Base-by-base conservation (phyloP, 192 early-diverging fungal species). In the Coemansia sp. region DNA sequence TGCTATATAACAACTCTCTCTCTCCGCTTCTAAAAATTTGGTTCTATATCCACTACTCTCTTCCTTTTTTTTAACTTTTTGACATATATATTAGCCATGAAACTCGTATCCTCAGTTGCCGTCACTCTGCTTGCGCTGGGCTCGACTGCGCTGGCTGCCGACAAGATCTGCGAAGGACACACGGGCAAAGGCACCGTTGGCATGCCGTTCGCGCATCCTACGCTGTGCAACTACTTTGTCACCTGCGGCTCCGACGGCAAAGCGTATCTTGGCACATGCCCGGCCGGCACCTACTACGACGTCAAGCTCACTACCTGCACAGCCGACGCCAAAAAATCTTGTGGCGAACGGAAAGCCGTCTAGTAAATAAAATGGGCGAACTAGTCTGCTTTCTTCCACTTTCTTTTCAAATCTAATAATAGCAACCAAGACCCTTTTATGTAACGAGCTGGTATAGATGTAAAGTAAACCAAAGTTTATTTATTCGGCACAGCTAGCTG, bases 281-380 rank as follows among this genome's bases (percentile, higher is more conserved):
- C 75, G 0, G 69, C 55, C 13, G 67, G 75, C 42, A 78, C 75
- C 7, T 78, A 64, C 63, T 78, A 78, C 62, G 75, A 78, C n/a
- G 46, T 49, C 11, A 56, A 59, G 32, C 70, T 78, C 11, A 67
- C 63, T 28, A 69, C 67, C 4, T 78, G 75, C 57, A 69, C 64
- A 2, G 58, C 51, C 0, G 65, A 47, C 5, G 68, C 74, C n/a
- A 71, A 71, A 60, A 23, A 24, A 2, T 30, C 68, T 10, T 77
- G 74, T 25, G 74, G 74, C 13, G 46, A 71, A 22, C 74, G 74
- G 65, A 77, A 77, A 27, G 14, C 39, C 3, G 14, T 3, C 39
- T 68, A 62, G 1, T 3, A 51, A 23, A 32, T 6, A 32, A 32
- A 32, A n/a, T n/a, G n/a, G 30, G 30, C 30, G 8, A 32, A 32